Evolutionary conservation across 2,329 filamentous ascomycete species (phyloP).

Genomic region (Diaporthe batatas): DNA sequence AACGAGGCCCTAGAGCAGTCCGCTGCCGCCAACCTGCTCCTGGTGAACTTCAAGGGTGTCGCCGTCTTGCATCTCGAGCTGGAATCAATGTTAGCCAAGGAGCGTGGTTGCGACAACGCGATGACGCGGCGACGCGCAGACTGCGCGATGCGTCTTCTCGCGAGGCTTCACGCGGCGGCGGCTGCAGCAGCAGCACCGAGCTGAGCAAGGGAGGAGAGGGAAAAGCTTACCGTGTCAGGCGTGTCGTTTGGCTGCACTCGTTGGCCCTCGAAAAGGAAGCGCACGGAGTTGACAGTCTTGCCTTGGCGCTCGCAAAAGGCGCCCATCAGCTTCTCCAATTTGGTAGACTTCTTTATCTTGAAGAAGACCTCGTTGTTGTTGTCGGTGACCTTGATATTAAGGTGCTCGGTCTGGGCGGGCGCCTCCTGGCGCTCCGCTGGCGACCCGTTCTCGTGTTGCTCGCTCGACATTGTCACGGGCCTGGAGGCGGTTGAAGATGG

Average conservation of each 20-base stretch:
- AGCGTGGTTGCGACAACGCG: not conserved
- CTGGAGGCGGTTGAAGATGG: not conserved
- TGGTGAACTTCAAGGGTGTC: slow-evolving; percentile 98
- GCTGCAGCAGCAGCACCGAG: not conserved
- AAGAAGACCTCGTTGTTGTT: slow-evolving; percentile 99
- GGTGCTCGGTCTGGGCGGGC: slow-evolving; percentile 76
- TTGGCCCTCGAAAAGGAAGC: slow-evolving; percentile 96
- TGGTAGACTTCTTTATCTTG: slow-evolving; percentile 98
- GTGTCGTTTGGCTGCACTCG: slow-evolving; percentile 91
- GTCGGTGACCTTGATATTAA: slow-evolving; percentile 99
- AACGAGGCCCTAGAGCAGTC: slow-evolving; percentile 38
- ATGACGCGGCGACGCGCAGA: not conserved
- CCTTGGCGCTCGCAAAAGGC: slow-evolving; percentile 98
- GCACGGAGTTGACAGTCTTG: slow-evolving; percentile 85
- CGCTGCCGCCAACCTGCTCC: slow-evolving; percentile 89
- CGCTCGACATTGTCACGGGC: slow-evolving; percentile 58
- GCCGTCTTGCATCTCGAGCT: slow-evolving; percentile 98
- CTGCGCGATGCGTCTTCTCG: not conserved
- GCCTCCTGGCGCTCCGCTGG: slow-evolving; percentile 58
- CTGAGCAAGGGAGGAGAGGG: not conserved
- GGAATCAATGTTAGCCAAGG: not conserved
- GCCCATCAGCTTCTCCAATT: slow-evolving; percentile 97
- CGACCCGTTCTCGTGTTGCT: slow-evolving; percentile 65
- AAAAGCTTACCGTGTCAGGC: slow-evolving; percentile 82
- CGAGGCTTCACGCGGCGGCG: not conserved